phyloP scores from a whole-genome alignment of 805 yeast genomes.

The Peterozyma xylosa region DNA sequence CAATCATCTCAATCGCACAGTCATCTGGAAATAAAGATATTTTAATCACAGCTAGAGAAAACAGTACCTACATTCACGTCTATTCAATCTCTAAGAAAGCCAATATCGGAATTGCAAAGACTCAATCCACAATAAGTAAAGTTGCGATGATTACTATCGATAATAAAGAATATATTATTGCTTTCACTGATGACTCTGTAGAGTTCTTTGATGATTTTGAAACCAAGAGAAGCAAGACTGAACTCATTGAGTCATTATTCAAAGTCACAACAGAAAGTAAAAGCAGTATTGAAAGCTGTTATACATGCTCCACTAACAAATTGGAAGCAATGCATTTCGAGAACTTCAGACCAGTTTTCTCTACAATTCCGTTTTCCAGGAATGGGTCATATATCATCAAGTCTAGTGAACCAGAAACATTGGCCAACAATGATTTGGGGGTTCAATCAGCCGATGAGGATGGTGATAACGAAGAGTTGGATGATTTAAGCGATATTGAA shows the following conservation, averaged over 20 bases:
- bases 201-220: constrained; percentile 19
- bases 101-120: constrained; percentile 24
- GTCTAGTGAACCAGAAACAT: constrained; percentile 21
- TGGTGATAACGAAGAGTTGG: constrained; percentile 5
- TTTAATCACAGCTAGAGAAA: constrained; percentile 24
- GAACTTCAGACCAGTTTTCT: constrained; percentile 22
- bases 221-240: constrained; percentile 4
- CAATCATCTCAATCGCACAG: constrained; percentile 26
- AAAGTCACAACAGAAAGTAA: constrained; percentile 12
- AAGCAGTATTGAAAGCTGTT: constrained; percentile 23
- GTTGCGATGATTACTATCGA: constrained; percentile 17
- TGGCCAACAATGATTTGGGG: constrained; percentile 10
- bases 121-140: constrained; percentile 22
- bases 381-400: constrained; percentile 11
- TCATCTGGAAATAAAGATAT: constrained; percentile 23
- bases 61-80: constrained; percentile 24
- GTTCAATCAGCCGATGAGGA: constrained; percentile 15
- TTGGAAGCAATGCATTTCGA: constrained; percentile 31
- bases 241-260: constrained; percentile 16
- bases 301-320: constrained; percentile 13
- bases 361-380: constrained; percentile 1
- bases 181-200: constrained; percentile 23
- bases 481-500: constrained; percentile 16
- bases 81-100: constrained; percentile 22
- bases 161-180: constrained; percentile 18